Base-by-base conservation (phyloP, 1,284 basidiomycete genomes). In the Heterobasidion irregulare region DNA sequence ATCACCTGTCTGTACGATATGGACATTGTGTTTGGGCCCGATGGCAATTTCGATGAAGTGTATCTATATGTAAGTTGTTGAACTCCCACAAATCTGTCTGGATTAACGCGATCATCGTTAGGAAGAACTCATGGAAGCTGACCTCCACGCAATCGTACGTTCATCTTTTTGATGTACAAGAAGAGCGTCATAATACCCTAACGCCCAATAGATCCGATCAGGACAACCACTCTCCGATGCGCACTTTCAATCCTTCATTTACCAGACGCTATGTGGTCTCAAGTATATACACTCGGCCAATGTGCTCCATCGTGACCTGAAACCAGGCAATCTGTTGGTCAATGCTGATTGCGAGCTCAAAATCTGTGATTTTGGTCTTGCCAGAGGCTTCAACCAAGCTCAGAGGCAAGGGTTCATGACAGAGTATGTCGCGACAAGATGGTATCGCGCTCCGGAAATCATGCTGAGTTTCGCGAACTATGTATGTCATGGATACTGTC, bases 241-340 rank as follows among this genome's bases (percentile, higher is more conserved):
- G 5, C 97, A 99, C 71, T 99, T 98, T 79, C 93, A 95, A 68
- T 95, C 91, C 19, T 99, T 99, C 83, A 80, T 99, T 63, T 99
- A 99, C 71, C 97, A 99, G 70, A 99, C 95, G 1, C 84, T 99
- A 9, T 99, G 97, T 65, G 97, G 97, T 7, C 77, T 99, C 54
- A 96, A 96, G 75, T 99, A 99, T 71, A 99, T 99, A 66, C 97
- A 99, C 75, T 97, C 94, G 35, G 96, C 97, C 33, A 96, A 95
- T 65, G 97, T 99, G 16, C 80, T 99, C 38, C 97, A 99, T 70
- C 89, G 97, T 44, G 97, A 99, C 71, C 80, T 99, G 56, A 99
- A 99, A 69, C 97, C 97, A 1, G 94, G 93, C 53, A 94, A 94
- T 70, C 77, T 98, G 41, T 86, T 98, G 59, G 96, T 99, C 58